These are phyloP conservation scores for Acacia crassicarpa DNA, from an alignment of 306 rosid species.

Conservation along the genomic window DNA sequence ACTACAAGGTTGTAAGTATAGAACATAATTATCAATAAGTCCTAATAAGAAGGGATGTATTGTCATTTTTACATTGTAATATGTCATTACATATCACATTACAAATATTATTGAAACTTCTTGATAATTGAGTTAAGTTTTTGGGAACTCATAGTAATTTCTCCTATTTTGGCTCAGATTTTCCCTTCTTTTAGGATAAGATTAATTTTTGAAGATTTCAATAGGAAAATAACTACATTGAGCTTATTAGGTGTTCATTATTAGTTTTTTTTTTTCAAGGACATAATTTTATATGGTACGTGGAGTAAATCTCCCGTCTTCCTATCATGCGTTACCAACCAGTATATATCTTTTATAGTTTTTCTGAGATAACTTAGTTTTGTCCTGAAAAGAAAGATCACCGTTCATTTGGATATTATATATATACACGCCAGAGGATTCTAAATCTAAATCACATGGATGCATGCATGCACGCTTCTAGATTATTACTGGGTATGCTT, in stretches of 20 bases:
- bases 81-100: too few species aligned
- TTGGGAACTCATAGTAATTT: not conserved
- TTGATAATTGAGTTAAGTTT: too few species aligned
- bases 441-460: slow-evolving; percentile 27
- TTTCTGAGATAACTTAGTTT: not conserved
- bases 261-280: not conserved
- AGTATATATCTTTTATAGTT: not conserved
- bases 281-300: too few species aligned
- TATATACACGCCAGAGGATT: not conserved
- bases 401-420: not conserved
- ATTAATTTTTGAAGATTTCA: not conserved
- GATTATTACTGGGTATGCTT: slow-evolving; percentile 23
- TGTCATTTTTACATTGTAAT: too few species aligned
- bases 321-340: not conserved
- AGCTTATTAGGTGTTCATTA: not conserved
- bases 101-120: too few species aligned
- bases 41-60: too few species aligned
- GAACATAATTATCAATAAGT: too few species aligned
- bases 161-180: not conserved
- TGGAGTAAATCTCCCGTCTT: not conserved
- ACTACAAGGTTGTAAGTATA: too few species aligned
- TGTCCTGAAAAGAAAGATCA: not conserved
- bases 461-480: slow-evolving; percentile 23
- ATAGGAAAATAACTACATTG: not conserved
- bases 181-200: not conserved